These are phyloP conservation scores for Trichoderma asperelloides DNA, from an alignment of 495 filamentous ascomycete genomes.

Conservation along the genomic window DNA sequence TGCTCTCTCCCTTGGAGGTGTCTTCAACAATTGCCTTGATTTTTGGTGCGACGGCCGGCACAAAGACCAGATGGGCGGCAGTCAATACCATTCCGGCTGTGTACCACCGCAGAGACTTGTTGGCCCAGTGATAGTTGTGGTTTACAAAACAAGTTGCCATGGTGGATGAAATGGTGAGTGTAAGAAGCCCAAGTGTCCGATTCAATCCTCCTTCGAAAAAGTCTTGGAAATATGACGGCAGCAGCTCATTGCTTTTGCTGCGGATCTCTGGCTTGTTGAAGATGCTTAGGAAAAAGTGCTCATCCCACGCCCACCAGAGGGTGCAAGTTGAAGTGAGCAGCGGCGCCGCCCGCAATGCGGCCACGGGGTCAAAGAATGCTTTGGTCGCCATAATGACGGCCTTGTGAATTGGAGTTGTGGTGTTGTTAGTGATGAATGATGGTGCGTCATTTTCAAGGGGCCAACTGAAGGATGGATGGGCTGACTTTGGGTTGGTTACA, in stretches of 20 bases:
- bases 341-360: slow-evolving; percentile 27
- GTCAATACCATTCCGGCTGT: slow-evolving; percentile 15
- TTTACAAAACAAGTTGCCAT: slow-evolving; percentile 18
- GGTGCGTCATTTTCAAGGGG: no score
- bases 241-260: slow-evolving; percentile 16
- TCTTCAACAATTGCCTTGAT: neutral
- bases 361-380: slow-evolving; percentile 29
- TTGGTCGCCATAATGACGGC: slow-evolving; percentile 25
- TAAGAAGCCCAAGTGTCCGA: slow-evolving; percentile 16
- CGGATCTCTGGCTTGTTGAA: slow-evolving; percentile 16
- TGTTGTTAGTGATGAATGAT: no score
- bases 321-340: slow-evolving; percentile 33
- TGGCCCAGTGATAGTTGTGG: slow-evolving; percentile 8
- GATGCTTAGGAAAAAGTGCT: slow-evolving; percentile 24
- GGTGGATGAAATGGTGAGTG: slow-evolving; percentile 17
- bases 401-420: no score
- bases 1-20: neutral
- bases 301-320: slow-evolving; percentile 26
- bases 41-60: neutral
- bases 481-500: no score
- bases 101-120: slow-evolving; percentile 11
- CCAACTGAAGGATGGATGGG: no score
- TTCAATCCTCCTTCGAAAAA: slow-evolving; percentile 21
- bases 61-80: neutral
- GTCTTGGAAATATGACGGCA: slow-evolving; percentile 21